Conservation (phyloP, 2,329 filamentous ascomycete genomes). For the Fusarium sacchari region DNA sequence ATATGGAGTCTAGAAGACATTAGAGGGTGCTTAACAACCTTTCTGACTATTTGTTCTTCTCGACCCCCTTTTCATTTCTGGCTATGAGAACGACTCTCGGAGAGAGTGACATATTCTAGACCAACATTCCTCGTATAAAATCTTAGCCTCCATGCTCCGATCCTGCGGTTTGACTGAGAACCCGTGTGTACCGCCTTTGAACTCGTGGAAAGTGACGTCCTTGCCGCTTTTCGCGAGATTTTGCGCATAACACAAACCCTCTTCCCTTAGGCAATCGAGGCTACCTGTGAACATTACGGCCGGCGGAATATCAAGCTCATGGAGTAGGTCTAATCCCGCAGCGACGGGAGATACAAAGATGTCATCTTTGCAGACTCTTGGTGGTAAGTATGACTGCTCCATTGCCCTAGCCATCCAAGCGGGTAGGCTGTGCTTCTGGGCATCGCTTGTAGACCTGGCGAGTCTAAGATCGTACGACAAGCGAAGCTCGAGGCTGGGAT, state of each 20-base stretch:
- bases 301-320: neutral
- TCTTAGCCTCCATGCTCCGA: fast-evolving
- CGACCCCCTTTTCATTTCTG: too few relatives aligned
- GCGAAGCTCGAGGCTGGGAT: neutral
- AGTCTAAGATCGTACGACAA: neutral
- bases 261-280: neutral
- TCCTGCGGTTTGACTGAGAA: neutral
- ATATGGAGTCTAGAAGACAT: too few relatives aligned
- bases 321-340: fast-evolving
- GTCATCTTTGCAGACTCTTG: neutral
- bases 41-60: too few relatives aligned
- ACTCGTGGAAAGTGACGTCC: neutral
- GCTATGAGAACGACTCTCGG: fast-evolving
- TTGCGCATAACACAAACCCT: neutral
- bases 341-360: neutral
- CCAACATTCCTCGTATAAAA: neutral
- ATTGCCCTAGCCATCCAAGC: neutral
- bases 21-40: too few relatives aligned
- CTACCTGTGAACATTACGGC: neutral
- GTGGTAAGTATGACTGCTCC: neutral
- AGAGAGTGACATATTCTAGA: neutral
- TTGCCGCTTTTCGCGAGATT: neutral
- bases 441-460: fast-evolving
- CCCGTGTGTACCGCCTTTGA: neutral
- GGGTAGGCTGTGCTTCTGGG: neutral